Evolutionary conservation across 2,329 filamentous ascomycete genomes (phyloP).

Genomic region (Arthrobotrys sinensis): DNA sequence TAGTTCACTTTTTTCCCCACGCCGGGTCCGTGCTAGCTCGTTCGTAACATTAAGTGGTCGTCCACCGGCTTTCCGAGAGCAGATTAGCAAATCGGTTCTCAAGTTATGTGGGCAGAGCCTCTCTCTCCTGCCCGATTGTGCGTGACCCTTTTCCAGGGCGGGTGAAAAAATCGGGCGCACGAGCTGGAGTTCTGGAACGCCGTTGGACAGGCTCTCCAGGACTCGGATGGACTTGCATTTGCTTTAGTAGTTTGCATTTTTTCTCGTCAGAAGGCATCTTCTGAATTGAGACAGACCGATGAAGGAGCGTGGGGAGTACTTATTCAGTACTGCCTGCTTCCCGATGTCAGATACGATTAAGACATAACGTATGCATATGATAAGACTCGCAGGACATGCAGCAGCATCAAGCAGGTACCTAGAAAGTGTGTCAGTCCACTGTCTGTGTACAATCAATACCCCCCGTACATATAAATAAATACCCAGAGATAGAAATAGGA

Average conservation of each 20-base stretch:
- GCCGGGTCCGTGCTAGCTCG: constrained; percentile 24
- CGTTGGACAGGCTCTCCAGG: not conserved
- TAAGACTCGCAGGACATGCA: too few species aligned
- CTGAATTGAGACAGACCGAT: not conserved
- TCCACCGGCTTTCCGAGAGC: not conserved
- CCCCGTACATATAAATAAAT: too few species aligned
- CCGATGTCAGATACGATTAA: too few species aligned
- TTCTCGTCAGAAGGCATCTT: not conserved
- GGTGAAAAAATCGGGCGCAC: constrained; percentile 5
- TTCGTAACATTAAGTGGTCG: not conserved
- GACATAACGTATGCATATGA: too few species aligned
- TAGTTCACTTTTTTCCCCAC: constrained; percentile 5
- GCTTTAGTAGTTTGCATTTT: not conserved
- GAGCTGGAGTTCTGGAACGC: constrained; percentile 30
- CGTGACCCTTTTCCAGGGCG: constrained; percentile 7
- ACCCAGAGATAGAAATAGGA: too few species aligned
- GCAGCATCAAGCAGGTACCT: not conserved
- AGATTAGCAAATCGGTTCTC: not conserved
- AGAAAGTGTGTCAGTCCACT: not conserved
- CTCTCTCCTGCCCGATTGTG: constrained; percentile 21
- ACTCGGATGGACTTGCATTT: constrained; percentile 9
- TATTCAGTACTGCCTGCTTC: too few species aligned
- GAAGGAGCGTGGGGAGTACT: too few species aligned
- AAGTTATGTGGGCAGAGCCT: not conserved
- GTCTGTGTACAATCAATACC: not conserved